phyloP scores from a whole-genome alignment of 352 stramenopile genomes.

The Phytophthora syringae region DNA sequence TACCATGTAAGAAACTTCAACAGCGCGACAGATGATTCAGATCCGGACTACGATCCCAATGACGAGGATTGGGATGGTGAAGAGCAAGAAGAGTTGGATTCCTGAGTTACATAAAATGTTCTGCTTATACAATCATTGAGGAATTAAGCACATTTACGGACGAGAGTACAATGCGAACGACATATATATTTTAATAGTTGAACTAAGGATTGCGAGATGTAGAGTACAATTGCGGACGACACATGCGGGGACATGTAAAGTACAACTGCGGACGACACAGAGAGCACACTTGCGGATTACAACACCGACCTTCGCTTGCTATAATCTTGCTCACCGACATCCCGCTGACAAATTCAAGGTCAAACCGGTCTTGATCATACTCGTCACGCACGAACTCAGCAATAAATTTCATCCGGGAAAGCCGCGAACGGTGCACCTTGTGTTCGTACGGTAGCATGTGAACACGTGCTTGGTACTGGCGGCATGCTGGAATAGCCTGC shows the following conservation, averaged over 20 bases:
- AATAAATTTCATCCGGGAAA: slow-evolving; percentile 7
- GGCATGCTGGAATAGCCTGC: background rate
- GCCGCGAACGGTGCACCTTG: slow-evolving; percentile 1
- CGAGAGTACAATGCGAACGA: slow-evolving; percentile 4
- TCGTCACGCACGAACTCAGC: slow-evolving; percentile 1
- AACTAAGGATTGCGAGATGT: too few relatives aligned
- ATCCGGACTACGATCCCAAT: background rate
- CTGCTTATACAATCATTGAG: too few relatives aligned
- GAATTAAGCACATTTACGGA: slow-evolving; percentile 2
- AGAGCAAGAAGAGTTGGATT: background rate
- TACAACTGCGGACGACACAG: too few relatives aligned
- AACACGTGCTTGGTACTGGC: slow-evolving; percentile 7
- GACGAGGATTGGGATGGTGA: background rate
- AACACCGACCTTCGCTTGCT: background rate
- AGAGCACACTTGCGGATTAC: too few relatives aligned
- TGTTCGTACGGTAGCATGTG: slow-evolving; percentile 4
- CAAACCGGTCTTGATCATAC: slow-evolving; percentile 1
- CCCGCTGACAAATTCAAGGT: background rate
- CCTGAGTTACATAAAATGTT: background rate
- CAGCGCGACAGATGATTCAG: background rate
- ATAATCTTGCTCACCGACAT: slow-evolving; percentile 5
- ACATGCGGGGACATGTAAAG: too few relatives aligned
- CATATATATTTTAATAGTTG: too few relatives aligned
- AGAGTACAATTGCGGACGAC: too few relatives aligned
- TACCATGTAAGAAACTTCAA: slow-evolving; percentile 6